Evolutionary conservation across 2,329 filamentous ascomycete genomes (phyloP).

Genomic region (Sarocladium oryzae): DNA sequence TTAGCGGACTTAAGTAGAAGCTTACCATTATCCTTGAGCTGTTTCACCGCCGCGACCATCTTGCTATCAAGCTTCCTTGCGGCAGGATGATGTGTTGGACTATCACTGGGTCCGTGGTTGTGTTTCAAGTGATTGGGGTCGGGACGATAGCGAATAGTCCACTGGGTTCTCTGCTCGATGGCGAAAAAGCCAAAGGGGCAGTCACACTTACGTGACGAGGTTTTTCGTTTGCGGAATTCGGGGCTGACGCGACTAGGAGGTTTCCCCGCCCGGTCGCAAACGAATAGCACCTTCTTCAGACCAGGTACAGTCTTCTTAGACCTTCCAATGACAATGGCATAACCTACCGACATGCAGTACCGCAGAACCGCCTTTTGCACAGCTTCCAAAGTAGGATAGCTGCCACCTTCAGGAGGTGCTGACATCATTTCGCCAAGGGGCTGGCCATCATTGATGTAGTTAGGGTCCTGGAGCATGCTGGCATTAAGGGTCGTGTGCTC

Average conservation of each 20-base stretch:
- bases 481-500: conserved; percentile 37
- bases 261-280: conserved; percentile 60
- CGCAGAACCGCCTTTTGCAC: conserved; percentile 57
- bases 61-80: conserved; percentile 60
- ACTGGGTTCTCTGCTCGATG: conserved; percentile 60
- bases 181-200: conserved; percentile 66
- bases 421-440: conserved; percentile 57
- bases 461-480: conserved; percentile 44
- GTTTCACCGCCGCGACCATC: conserved; percentile 61
- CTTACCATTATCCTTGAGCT: conserved; percentile 59
- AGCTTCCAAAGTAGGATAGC: conserved; percentile 57
- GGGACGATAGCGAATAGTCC: conserved; percentile 59
- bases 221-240: conserved; percentile 58
- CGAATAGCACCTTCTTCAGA: conserved; percentile 61
- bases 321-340: conserved; percentile 61
- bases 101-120: conserved; percentile 61
- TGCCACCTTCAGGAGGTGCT: conserved; percentile 56
- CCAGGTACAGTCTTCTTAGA: conserved; percentile 63
- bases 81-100: conserved; percentile 59
- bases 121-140: conserved; percentile 51
- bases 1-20: conserved; percentile 14
- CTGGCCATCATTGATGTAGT: conserved; percentile 23
- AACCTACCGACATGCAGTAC: conserved; percentile 62
- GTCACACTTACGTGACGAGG: conserved; percentile 62
- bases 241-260: conserved; percentile 55